Conservation (phyloP, 768 basidiomycete genomes). For the Auriculariales sp. region DNA sequence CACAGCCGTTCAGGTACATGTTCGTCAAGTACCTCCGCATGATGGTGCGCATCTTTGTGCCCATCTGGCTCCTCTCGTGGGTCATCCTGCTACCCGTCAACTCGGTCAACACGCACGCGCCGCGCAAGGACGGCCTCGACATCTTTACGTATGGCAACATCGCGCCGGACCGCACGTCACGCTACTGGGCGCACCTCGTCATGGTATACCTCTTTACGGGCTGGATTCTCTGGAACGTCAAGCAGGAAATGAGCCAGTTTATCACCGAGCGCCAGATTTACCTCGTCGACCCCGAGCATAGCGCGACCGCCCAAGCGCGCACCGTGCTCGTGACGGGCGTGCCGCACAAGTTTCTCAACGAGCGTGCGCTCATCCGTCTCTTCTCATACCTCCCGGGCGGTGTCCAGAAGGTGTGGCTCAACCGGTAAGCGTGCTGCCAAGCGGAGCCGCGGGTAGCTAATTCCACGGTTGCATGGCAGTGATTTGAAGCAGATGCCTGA, state of each 20-base stretch:
- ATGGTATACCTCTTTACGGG: slow-evolving; percentile 61
- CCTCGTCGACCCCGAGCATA: slow-evolving; percentile 60
- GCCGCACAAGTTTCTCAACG: slow-evolving; percentile 61
- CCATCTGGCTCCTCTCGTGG: slow-evolving; percentile 91
- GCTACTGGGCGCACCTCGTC: slow-evolving; percentile 71
- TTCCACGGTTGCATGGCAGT: slow-evolving; percentile 19
- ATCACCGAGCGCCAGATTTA: slow-evolving; percentile 66
- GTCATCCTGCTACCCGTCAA: slow-evolving; percentile 65
- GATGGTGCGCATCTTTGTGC: slow-evolving; percentile 68
- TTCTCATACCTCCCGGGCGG: slow-evolving; percentile 85
- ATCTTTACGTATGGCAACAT: slow-evolving; percentile 77
- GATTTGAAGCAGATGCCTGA: slow-evolving; percentile 81
- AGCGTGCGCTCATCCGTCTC: slow-evolving; percentile 45
- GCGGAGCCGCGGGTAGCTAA: neutral
- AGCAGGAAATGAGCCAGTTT: slow-evolving; percentile 67
- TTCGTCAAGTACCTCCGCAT: slow-evolving; percentile 29
- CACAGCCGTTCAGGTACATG: too few relatives aligned
- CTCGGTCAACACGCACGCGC: slow-evolving; percentile 32
- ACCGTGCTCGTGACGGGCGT: slow-evolving; percentile 88
- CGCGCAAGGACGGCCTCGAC: slow-evolving; percentile 42
- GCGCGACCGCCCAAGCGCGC: slow-evolving; percentile 70
- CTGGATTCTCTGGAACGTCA: slow-evolving; percentile 79
- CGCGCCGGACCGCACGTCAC: slow-evolving; percentile 24
- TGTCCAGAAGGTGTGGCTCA: slow-evolving; percentile 83
- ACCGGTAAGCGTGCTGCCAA: slow-evolving; percentile 34